Base-by-base conservation (phyloP, 257 asterid genomes). In the Gentiana straminea region DNA sequence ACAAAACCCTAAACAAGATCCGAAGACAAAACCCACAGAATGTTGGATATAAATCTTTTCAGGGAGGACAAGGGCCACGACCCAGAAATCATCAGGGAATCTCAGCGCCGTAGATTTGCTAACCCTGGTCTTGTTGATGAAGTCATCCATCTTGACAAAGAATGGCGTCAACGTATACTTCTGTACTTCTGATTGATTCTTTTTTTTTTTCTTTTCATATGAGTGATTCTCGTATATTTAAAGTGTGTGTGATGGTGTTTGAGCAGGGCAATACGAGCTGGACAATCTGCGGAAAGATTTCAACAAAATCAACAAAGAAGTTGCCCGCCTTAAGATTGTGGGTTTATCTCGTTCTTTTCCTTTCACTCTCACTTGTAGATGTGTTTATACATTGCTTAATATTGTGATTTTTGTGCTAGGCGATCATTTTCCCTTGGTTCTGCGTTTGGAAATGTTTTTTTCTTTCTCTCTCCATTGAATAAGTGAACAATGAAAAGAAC, bases 31-130 rank as follows among this genome's bases (percentile, higher is more conserved):
- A 41, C 8, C 38, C 35, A 59, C 24, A 83, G 50, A 49, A 91
- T 92, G 99, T 69, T 92, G 85, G 99, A 92, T 64, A 80, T 88
- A 45, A 92, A 85, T 74, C 82, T 85, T 2, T 81, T 92, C 67
- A 82, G 97, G 49, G 94, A 70, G 67, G 95, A 84, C 62, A 89
- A 89, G 66, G 95, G 94, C 6, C 83, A 89, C 47, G 70, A 88
- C 63, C 95, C 95, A 4, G 94, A 85, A 69, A 74, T 77, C 60
- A 79, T 88, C 3, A 70, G 94, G 64, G 97, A 88, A 68, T 92
- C 95, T 13, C 94, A 81, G 60, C 82, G 94, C 33, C 95, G 97
- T 39, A 95, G 95, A 51, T 88, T 67, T 59, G 84, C 81, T 24
- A 64, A 79, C 37, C 86, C 73, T 5, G 64, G 35, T 54, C 73